A percentile compares a stretch with the other conserved stretches of the same genome.
Evolutionary conservation across 163 green algal genomes (phyloP).

Genomic region (Scenedesmus sp.): DNA sequence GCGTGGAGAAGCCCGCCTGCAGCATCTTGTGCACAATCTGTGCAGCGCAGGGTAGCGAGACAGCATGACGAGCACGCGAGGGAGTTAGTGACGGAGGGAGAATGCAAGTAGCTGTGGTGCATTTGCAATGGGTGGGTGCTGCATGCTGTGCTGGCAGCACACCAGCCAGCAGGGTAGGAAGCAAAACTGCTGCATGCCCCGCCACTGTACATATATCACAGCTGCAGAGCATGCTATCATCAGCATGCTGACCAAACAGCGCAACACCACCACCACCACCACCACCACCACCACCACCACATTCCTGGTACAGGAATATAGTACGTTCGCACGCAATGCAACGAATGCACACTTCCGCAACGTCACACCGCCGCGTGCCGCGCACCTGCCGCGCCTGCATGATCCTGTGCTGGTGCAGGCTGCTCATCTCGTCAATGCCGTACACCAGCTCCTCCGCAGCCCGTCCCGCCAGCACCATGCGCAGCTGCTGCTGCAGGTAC

Average conservation of each 20-base stretch:
- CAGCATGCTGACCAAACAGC: no score
- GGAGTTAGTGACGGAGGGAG: not conserved
- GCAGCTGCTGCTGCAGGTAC: constrained; percentile 91
- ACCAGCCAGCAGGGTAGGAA: no score
- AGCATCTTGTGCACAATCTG: constrained; percentile 69
- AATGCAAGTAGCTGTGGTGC: not conserved
- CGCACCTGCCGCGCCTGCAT: constrained; percentile 62
- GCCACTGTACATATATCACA: no score
- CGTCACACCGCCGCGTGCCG: not conserved
- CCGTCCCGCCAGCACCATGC: constrained; percentile 79
- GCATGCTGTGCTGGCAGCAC: not conserved
- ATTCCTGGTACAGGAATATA: no score
- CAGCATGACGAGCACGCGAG: not conserved
- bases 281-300: no score
- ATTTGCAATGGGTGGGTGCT: not conserved
- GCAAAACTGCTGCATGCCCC: no score
- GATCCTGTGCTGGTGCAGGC: constrained; percentile 77
- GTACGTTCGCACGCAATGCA: not conserved
- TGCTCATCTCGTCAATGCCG: constrained; percentile 84
- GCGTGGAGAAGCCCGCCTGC: constrained; percentile 62
- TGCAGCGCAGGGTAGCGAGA: no score
- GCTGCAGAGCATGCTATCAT: no score
- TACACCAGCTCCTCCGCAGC: constrained; percentile 76
- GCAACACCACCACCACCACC: no score
- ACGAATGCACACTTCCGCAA: not conserved